phyloP scores from a whole-genome alignment of 768 basidiomycete genomes.

The Arthromyces matolae region DNA sequence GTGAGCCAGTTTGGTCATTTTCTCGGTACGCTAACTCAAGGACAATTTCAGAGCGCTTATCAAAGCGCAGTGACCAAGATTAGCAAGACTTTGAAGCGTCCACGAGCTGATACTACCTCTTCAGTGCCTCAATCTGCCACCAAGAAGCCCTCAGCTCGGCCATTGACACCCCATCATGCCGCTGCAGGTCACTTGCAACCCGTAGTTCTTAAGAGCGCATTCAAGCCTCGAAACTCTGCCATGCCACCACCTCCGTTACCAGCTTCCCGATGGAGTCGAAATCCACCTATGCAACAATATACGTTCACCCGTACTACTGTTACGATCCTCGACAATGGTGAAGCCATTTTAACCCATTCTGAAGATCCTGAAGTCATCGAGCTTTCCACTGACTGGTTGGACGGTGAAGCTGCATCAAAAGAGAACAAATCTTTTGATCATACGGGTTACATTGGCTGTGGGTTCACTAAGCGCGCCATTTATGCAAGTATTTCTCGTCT shows the following conservation, averaged over 20 bases:
- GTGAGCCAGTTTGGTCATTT: no score
- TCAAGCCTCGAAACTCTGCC: neutral
- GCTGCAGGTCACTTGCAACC: no score
- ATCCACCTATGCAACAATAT: neutral
- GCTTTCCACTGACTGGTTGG: conserved; percentile 4
- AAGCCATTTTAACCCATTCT: neutral
- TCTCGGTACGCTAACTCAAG: no score
- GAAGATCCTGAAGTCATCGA: conserved; percentile 1
- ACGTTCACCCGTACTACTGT: neutral
- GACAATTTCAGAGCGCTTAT: no score
- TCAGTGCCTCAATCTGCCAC: neutral
- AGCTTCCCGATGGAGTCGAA: neutral
- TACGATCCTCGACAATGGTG: neutral
- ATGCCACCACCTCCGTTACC: neutral
- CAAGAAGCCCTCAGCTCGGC: neutral
- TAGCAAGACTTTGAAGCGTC: neutral
- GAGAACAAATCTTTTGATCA: neutral
- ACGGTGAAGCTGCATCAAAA: neutral
- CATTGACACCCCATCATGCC: neutral
- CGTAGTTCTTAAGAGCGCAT: neutral
- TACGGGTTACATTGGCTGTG: conserved; percentile 16
- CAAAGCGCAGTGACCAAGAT: no score
- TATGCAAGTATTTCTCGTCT: conserved; percentile 16
- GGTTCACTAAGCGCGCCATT: conserved; percentile 17
- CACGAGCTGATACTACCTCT: neutral